Percentiles rank a stretch among this genome's conserved stretches.
Conservation (phyloP, 768 basidiomycete genomes). For the Megacollybia marginata region DNA sequence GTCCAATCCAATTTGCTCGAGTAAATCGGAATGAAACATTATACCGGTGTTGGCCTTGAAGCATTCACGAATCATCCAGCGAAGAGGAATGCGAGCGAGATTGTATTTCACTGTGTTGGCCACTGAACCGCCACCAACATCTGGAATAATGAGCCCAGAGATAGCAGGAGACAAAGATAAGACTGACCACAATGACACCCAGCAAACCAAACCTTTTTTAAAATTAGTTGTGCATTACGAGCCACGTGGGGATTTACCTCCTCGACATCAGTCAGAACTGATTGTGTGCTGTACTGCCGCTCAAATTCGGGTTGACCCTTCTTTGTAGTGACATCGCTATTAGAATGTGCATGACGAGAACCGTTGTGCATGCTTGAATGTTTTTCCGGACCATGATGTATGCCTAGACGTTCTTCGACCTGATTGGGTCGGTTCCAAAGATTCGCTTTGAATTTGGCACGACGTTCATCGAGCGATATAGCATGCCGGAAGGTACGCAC, state of each 20-base stretch:
- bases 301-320: neutral
- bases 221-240: neutral
- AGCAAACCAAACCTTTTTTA: constrained; percentile 16
- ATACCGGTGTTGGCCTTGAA: constrained; percentile 52
- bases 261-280: constrained; percentile 15
- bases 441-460: constrained; percentile 20
- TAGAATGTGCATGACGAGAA: too few species aligned
- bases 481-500: constrained; percentile 32
- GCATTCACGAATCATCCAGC: constrained; percentile 69
- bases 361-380: neutral
- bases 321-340: neutral
- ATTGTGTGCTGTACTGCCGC: constrained; percentile 1
- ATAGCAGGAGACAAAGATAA: too few species aligned
- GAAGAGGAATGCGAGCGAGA: constrained; percentile 45
- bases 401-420: constrained; percentile 1
- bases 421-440: constrained; percentile 12
- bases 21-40: constrained; percentile 40
- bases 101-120: constrained; percentile 24
- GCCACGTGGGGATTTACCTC: constrained; percentile 15
- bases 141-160: too few species aligned
- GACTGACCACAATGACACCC: constrained; percentile 20
- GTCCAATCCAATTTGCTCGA: constrained; percentile 41
- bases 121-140: constrained; percentile 48
- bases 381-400: neutral
- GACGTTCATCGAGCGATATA: constrained; percentile 24